Evolutionary conservation across 257 asterid genomes (phyloP), one percentile per base, ranked within the genome.

Genomic region (Hygrophila difformis): DNA sequence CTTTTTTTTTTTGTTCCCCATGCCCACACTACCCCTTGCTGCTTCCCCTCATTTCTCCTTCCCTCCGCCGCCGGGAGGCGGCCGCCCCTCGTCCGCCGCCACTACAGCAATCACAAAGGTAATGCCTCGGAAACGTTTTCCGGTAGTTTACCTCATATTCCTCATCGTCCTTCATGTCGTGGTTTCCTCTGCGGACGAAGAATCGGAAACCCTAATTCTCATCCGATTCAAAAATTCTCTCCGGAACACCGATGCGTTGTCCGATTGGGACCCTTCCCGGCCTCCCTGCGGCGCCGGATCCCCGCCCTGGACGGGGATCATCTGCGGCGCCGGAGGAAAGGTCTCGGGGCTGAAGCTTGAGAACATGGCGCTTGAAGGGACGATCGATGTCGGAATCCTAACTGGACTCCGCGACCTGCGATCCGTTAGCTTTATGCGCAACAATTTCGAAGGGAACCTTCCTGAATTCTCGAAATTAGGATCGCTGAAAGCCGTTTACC

Each of bases 351-450:
- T 33, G 12, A 5, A 9, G 8, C 77, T 82, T 0, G 76, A 75
- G 67, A 33, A 51, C 4, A 56, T 73, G 75, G 84, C 75, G 0
- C 18, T 82, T 15, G 37, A 58, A 1, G 94, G 94, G 2, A 39
- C 24, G 16, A 49, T 82, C 11, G 79, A 76, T 40, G 62, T 79
- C 20, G 84, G 69, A 0, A 14, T 73, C 34, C 72, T 82, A 4
- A 35, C 41, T 0, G 50, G 42, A 15, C 20, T 82, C 69, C 39
- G 13, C 2, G 31, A 46, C 16, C 22, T 82, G 49, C 61, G 84
- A 44, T 70, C 69, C 9, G 20, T 82, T 8, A 72, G 79, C 66
- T 36, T 77, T 6, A 61, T 55, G 78, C 51, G 71, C 56, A 82
- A 82, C 17, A 48, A 49, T 0, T 69, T 79, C 0, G 69, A 72